Evolutionary conservation across 768 basidiomycete genomes (phyloP), one percentile per base, ranked within the genome.

Genomic region (Lentinula sp.): DNA sequence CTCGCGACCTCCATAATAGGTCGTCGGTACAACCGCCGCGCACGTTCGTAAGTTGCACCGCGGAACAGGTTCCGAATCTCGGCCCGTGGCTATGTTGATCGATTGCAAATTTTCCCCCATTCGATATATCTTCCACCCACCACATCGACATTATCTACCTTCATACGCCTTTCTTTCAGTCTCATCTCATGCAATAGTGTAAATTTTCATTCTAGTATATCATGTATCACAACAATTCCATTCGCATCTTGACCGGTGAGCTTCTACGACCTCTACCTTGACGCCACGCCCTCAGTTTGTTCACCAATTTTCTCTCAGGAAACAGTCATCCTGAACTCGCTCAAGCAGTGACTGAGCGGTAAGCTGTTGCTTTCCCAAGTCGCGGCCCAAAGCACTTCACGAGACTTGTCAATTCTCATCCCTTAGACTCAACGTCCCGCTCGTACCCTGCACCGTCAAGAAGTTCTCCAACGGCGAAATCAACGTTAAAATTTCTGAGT

Each of bases 301-400:
- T 60, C 60, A 43, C 15, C 42, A 55, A 37, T 61, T 32, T 62
- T 28, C 28, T n/a, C 57, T 12, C 76, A 97, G 95, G 96, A 72
- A 96, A 95, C 77, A 95, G 93, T 74, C 97, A 99, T 79, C 93
- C 94, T 69, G 92, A 95, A 84, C 90, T 99, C 80, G 96, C 96
- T 75, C 84, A 90, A 70, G 82, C 87, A 63, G 94, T 99, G 76
- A 91, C 93, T 70, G 93, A 97, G 84, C 89, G 93, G 96, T 97
- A 83, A 88, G 95, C 83, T 77, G 78, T 78, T 75, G 6, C 20
- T 76, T 77, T 77, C 76, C 71, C 67, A 12, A 41, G 70, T 71
- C 43, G 72, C 72, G 71, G 71, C 72, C 68, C 66, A 72, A 70
- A 65, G 73, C 74, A 68, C 73, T 77, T 78, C 76, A 77, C 75